These are phyloP conservation scores for Cytospora chrysosperma DNA, from an alignment of 2,329 filamentous ascomycete genomes.

Conservation along the genomic window DNA sequence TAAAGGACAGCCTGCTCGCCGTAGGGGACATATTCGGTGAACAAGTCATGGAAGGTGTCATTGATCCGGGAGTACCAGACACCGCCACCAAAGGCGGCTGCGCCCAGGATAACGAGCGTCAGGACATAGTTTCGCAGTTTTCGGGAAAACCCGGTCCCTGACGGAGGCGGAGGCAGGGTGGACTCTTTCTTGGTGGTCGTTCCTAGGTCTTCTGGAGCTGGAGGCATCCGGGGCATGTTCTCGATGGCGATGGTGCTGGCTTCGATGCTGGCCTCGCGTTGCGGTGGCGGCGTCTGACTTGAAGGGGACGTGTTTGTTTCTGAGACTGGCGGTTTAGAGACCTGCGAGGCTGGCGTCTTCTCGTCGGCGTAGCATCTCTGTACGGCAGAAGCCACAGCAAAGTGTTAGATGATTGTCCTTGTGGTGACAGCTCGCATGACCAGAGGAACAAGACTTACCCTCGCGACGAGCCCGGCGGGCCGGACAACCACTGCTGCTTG, in stretches of 20 bases:
- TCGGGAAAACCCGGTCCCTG: slow-evolving; percentile 63
- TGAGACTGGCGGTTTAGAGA: slow-evolving; percentile 52
- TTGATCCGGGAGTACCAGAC: slow-evolving; percentile 91
- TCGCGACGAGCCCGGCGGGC: slow-evolving; percentile 38
- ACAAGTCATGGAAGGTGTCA: slow-evolving; percentile 98
- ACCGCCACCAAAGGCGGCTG: slow-evolving; percentile 79
- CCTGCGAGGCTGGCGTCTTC: slow-evolving; percentile 49
- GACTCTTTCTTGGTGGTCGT: slow-evolving; percentile 18
- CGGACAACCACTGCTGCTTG: slow-evolving; percentile 41
- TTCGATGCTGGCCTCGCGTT: slow-evolving; percentile 37
- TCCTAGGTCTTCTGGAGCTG: slow-evolving; percentile 34
- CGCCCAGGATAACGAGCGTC: slow-evolving; percentile 72
- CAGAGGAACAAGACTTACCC: slow-evolving; percentile 37
- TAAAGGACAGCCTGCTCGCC: slow-evolving; percentile 94
- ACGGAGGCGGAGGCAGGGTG: slow-evolving; percentile 38
- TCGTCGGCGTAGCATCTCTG: slow-evolving; percentile 59
- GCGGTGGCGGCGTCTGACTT: slow-evolving; percentile 38
- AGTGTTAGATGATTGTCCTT: slow-evolving; percentile 23
- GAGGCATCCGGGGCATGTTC: slow-evolving; percentile 42
- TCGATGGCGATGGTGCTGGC: slow-evolving; percentile 39
- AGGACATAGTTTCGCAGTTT: slow-evolving; percentile 76
- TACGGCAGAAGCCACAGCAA: background rate
- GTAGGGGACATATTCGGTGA: slow-evolving; percentile 93
- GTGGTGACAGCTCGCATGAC: slow-evolving; percentile 25
- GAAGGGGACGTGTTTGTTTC: slow-evolving; percentile 51